Evolutionary conservation across 2,329 filamentous ascomycete species (phyloP).

Genomic region (Fusarium sp.): DNA sequence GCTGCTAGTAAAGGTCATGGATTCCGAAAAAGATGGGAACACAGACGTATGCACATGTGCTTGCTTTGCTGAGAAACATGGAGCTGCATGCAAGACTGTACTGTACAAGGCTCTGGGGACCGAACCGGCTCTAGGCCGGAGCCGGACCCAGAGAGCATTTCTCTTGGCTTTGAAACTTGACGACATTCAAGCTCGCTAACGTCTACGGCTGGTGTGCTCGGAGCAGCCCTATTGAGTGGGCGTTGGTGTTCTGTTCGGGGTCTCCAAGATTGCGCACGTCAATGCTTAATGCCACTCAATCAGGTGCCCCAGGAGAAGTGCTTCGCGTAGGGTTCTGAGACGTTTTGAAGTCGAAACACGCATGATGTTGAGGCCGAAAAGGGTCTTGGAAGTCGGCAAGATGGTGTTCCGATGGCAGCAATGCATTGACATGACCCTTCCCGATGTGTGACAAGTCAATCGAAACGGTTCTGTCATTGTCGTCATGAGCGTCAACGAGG

Average conservation of each 20-base stretch:
- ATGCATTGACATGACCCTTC: constrained; percentile 30
- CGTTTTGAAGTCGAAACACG: constrained; percentile 41
- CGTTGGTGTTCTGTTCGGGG: constrained; percentile 31
- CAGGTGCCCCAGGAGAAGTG: constrained; percentile 28
- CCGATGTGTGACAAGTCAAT: constrained; percentile 37
- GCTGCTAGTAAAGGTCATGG: constrained; percentile 39
- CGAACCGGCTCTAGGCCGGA: constrained; percentile 23
- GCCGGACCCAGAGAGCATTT: constrained; percentile 23
- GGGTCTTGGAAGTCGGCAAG: constrained; percentile 23
- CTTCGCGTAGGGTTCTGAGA: constrained; percentile 36
- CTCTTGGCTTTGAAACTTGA: constrained; percentile 24
- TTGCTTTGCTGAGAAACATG: constrained; percentile 22
- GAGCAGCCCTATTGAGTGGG: constrained; percentile 44
- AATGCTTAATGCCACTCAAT: constrained; percentile 46
- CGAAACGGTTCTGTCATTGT: constrained; percentile 33
- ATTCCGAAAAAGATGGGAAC: constrained; percentile 32
- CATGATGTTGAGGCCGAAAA: constrained; percentile 40
- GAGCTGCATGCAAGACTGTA: constrained; percentile 27
- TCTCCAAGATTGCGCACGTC: constrained; percentile 47
- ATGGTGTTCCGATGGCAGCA: constrained; percentile 33
- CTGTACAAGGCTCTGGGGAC: constrained; percentile 32
- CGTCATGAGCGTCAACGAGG: constrained; percentile 43
- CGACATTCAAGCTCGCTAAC: constrained; percentile 13
- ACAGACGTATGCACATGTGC: constrained; percentile 29
- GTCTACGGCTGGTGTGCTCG: constrained; percentile 33